A percentile compares a stretch with the other conserved stretches of the same genome.
These are phyloP conservation scores for Tylopilus cervinicoccineus DNA, from an alignment of 768 basidiomycete genomes.

Conservation along the genomic window DNA sequence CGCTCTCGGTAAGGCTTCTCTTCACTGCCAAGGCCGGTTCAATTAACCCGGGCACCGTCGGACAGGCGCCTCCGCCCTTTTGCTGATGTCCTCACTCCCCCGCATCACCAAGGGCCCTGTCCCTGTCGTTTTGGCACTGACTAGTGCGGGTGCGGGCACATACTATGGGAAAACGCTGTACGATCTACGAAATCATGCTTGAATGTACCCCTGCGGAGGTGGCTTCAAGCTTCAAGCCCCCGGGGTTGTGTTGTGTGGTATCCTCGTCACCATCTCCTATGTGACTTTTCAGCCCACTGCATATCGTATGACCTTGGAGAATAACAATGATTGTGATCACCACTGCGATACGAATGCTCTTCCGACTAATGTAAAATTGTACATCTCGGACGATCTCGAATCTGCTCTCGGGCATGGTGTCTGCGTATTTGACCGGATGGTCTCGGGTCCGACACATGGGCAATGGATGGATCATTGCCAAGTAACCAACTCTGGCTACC, in stretches of 20 bases:
- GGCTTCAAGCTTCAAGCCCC: background rate
- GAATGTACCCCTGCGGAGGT: background rate
- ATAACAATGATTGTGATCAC: slow-evolving; percentile 3
- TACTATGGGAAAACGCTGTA: slow-evolving; percentile 69
- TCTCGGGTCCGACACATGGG: slow-evolving; percentile 1
- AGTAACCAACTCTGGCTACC: background rate
- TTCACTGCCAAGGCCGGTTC: background rate
- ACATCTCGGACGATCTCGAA: slow-evolving; percentile 9
- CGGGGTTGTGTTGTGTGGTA: slow-evolving; percentile 10
- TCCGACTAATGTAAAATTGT: slow-evolving; percentile 9
- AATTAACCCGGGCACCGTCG: background rate
- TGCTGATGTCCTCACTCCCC: slow-evolving; percentile 71
- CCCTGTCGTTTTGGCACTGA: slow-evolving; percentile 56
- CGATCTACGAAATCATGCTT: slow-evolving; percentile 23
- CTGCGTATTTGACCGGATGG: background rate
- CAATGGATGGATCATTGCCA: background rate
- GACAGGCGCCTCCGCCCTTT: slow-evolving; percentile 70
- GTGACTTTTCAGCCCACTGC: background rate
- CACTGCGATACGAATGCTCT: background rate
- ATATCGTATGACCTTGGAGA: background rate
- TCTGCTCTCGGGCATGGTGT: background rate
- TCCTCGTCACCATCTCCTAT: slow-evolving; percentile 5
- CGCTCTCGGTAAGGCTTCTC: slow-evolving; percentile 58
- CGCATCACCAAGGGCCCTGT: slow-evolving; percentile 72
- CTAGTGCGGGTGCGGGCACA: slow-evolving; percentile 53